Evolutionary conservation across 2,329 filamentous ascomycete genomes (phyloP).

Genomic region (Cladosporium sp.): DNA sequence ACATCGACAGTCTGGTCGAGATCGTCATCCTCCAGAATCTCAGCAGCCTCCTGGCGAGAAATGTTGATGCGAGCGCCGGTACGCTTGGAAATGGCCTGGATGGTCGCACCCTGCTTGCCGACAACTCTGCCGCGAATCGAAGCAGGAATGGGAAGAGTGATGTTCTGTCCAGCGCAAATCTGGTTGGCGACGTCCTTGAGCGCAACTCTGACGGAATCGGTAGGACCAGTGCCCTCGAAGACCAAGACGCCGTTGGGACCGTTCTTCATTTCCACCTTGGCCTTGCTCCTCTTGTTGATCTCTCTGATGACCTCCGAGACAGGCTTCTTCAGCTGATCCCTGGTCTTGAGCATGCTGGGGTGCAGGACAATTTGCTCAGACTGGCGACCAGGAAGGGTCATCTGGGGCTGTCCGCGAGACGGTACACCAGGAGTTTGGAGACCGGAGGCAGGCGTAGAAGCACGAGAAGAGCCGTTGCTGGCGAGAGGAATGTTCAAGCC

Average conservation of each 20-base stretch:
- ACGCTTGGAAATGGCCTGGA: conserved; percentile 85
- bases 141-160: conserved; percentile 78
- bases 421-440: conserved; percentile 50
- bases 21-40: conserved; percentile 65
- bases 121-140: conserved; percentile 89
- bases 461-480: conserved; percentile 55
- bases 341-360: conserved; percentile 73
- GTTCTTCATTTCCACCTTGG: conserved; percentile 75
- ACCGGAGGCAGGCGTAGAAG: conserved; percentile 66
- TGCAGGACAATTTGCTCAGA: conserved; percentile 74
- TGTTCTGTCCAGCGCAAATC: conserved; percentile 76
- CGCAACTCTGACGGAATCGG: conserved; percentile 81
- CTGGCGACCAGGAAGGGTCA: conserved; percentile 81
- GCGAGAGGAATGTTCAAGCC: conserved; percentile 42
- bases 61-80: conserved; percentile 90
- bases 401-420: conserved; percentile 48
- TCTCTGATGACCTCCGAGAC: conserved; percentile 84
- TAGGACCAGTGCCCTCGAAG: conserved; percentile 83
- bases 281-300: conserved; percentile 88
- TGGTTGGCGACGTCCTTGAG: conserved; percentile 87
- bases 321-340: conserved; percentile 78
- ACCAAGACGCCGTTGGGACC: conserved; percentile 72
- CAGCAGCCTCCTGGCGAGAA: conserved; percentile 72
- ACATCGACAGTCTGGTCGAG: conserved; percentile 80
- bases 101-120: conserved; percentile 84